Evolutionary conservation across 768 basidiomycete species (phyloP).

Genomic region (Agrocybe praecox): DNA sequence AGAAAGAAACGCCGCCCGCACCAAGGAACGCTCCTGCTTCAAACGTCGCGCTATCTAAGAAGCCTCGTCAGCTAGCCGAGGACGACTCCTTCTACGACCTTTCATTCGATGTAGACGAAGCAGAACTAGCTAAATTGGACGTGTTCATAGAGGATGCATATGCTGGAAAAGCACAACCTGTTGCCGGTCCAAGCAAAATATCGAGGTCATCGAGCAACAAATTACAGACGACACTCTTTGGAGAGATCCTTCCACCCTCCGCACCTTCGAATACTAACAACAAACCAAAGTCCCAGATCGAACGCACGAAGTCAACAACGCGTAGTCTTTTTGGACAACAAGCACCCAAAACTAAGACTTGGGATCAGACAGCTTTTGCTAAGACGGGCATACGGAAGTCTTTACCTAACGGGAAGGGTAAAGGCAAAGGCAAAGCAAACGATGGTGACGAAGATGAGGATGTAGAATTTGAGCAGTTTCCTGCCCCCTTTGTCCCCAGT

Average conservation of each 20-base stretch:
- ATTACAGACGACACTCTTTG: conserved; percentile 68
- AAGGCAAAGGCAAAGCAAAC: conserved; percentile 42
- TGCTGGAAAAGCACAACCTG: conserved; percentile 37
- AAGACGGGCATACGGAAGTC: conserved; percentile 67
- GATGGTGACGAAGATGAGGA: conserved; percentile 58
- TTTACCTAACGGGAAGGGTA: conserved; percentile 56
- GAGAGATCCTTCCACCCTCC: conserved; percentile 50
- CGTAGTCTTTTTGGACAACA: conserved; percentile 54
- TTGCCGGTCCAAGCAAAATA: conserved; percentile 42
- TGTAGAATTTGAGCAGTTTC: conserved; percentile 82
- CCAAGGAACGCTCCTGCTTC: conserved; percentile 19
- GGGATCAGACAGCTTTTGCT: conserved; percentile 91
- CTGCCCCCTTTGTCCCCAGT: conserved; percentile 76
- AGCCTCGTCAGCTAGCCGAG: conserved; percentile 21
- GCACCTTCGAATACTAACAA: conserved; percentile 30
- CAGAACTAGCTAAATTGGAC: conserved; percentile 57
- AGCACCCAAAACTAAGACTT: conserved; percentile 72
- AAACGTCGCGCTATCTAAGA: conserved; percentile 14
- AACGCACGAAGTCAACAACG: conserved; percentile 44
- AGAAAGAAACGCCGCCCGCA: conserved; percentile 10
- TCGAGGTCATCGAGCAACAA: conserved; percentile 36
- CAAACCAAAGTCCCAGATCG: conserved; percentile 36
- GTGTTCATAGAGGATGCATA: conserved; percentile 51
- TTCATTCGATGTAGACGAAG: conserved; percentile 58
- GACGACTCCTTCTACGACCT: conserved; percentile 55